Evolutionary conservation across 2,329 filamentous ascomycete genomes (phyloP), one percentile per base, ranked within the genome.

Genomic region (Neoscytalidium dimidiatum): DNA sequence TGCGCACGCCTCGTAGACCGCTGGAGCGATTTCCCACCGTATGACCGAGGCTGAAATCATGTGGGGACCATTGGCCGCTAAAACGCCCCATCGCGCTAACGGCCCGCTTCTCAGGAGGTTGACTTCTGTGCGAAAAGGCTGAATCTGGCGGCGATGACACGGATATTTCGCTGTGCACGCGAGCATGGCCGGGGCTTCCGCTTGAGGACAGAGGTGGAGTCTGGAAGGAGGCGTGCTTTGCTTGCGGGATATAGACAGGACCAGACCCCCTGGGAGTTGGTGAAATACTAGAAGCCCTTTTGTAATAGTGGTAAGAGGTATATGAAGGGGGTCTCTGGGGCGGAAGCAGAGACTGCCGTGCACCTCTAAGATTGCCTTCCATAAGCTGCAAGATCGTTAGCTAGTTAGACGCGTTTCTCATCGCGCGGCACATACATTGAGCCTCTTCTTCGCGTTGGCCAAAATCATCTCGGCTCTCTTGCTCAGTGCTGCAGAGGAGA

Each of bases 381-480:
- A 97, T 97, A 33, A 92, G 91, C 92, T 96, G 75, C 23, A 63
- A 17, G 66, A 56, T 31, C 48, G 70, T 77, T 67, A 77, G 74
- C 65, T 29, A 60, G 65, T 33, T 13, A 31, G 4, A n/a, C 21
- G 19, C 13, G n/a, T 57, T 63, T 41, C 19, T n/a, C 9, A 28
- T 17, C 38, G 41, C 28, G 31, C n/a, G 14, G 38, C 26, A 67
- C 91, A 76, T 83, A 96, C 92, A 74, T 92, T 95, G 67, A 98
- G 83, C 70, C 93, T 86, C 75, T 88, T 90, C 80, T 97, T 97
- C 33, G 94, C 94, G 78, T 96, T 97, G 64, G 93, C 92, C 64
- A 98, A 83, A 73, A 97, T 97, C 73, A 94, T 84, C 75, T 97
- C 94, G 1, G 94, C 94, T 71, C 92, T 87, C 69, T 90, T 89